Evolutionary conservation across 345 rosid genomes (phyloP).

Genomic region (Salix arbutifolia): DNA sequence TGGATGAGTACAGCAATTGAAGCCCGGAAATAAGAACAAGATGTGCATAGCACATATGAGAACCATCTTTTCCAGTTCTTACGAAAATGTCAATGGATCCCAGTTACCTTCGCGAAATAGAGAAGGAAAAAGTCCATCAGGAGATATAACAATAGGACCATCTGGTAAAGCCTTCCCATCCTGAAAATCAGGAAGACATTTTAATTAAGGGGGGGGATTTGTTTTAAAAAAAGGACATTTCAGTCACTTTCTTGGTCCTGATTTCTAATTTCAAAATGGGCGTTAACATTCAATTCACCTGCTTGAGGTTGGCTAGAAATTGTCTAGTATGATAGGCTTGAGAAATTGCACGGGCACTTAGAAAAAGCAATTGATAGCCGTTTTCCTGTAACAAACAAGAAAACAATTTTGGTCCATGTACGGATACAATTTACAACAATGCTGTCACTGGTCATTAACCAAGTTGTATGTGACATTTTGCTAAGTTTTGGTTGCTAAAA

Average conservation of each 20-base stretch:
- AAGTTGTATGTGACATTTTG: not conserved
- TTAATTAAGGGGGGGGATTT: not conserved
- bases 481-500: not conserved
- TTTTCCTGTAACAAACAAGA: slow-evolving; percentile 61
- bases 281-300: slow-evolving; percentile 42
- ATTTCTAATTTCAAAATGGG: not conserved
- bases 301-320: slow-evolving; percentile 81
- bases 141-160: slow-evolving; percentile 96
- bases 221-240: not conserved
- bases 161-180: slow-evolving; percentile 94
- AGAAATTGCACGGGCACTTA: slow-evolving; percentile 94
- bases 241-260: not conserved
- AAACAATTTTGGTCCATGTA: not conserved
- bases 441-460: not conserved
- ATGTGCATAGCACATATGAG: not conserved
- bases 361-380: slow-evolving; percentile 87
- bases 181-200: slow-evolving; percentile 31
- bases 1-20: not conserved
- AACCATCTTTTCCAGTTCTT: not conserved
- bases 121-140: slow-evolving; percentile 96
- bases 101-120: slow-evolving; percentile 80
- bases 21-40: not conserved
- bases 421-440: not conserved
- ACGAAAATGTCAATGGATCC: not conserved
- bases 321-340: slow-evolving; percentile 87